Evolutionary conservation across 768 basidiomycete species (phyloP), one percentile per base, ranked within the genome.

Genomic region (Trametes villosa): DNA sequence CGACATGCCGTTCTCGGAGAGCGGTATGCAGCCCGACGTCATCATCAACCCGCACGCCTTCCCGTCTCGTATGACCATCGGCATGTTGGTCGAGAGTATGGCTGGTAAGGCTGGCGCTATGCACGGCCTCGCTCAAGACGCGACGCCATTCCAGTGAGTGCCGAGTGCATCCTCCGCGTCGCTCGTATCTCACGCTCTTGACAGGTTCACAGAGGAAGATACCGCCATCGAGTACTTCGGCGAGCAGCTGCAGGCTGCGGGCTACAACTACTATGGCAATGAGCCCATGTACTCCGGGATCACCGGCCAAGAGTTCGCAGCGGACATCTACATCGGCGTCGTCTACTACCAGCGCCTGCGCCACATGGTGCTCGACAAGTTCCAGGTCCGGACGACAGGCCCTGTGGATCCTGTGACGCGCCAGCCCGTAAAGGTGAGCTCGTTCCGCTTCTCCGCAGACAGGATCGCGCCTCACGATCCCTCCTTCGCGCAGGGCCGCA

Each of bases 271-370:
- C 75, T 92, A 96, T 72, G 97, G 97, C 15, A 98, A 97, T 76
- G 97, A 99, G 74, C 96, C 97, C 6, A 99, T 99, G 97, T 99
- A 99, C 75, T 98, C 96, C 57, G 97, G 97, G 24, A 97, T 99
- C 72, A 98, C 97, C 8, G 97, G 97, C 17, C 86, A 98, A 75
- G 97, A 99, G 77, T 99, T 99, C 75, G 89, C 92, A 41, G 97
- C 97, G 8, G 97, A 99, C 74, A 99, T 99, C 70, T 99, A 98
- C 76, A 85, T 98, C 65, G 97, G 97, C 20, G 89, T 98, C 38
- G 96, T 99, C 57, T 99, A 98, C 78, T 99, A 99, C 75, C 97
- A 99, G 72, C 90, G 97, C 53, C 81, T 99, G 59, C 89, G 97
- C 66, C 97, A 99, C 82, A 98, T 99, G 97, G 97, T 99, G 59